These are phyloP conservation scores for Oryza australiensis DNA, from an alignment of 176 grass and related monocot genomes.

Conservation along the genomic window DNA sequence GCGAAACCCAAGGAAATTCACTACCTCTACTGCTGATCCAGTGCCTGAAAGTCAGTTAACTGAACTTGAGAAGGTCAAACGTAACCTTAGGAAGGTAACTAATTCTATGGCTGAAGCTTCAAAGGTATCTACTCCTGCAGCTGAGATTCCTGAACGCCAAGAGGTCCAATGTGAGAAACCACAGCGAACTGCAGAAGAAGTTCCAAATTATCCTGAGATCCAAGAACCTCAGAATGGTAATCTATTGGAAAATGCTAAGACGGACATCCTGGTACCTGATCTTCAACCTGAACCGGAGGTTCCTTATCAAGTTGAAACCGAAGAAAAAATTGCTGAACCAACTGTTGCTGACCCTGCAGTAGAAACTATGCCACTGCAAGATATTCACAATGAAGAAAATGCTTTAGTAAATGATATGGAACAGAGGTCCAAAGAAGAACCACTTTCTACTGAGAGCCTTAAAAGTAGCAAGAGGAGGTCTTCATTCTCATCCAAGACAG, in stretches of 20 bases:
- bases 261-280: constrained; percentile 43
- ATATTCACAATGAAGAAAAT: constrained; percentile 64
- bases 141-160: constrained; percentile 39
- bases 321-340: constrained; percentile 46
- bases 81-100: constrained; percentile 86
- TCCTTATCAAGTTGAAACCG: constrained; percentile 33
- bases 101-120: constrained; percentile 63
- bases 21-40: constrained; percentile 47
- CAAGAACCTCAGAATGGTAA: constrained; percentile 47
- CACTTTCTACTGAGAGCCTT: constrained; percentile 47
- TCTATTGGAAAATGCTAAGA: constrained; percentile 43
- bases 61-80: constrained; percentile 95
- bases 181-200: constrained; percentile 36
- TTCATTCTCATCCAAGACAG: constrained; percentile 74
- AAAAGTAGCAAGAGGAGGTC: constrained; percentile 79
- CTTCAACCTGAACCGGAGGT: constrained; percentile 48
- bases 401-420: constrained; percentile 51
- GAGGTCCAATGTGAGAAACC: constrained; percentile 56
- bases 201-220: constrained; percentile 38
- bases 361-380: constrained; percentile 66
- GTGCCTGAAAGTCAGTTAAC: constrained; percentile 65
- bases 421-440: constrained; percentile 62
- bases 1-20: constrained; percentile 58
- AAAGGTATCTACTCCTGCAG: constrained; percentile 52
- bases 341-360: constrained; percentile 30